Evolutionary conservation across 176 grass and related monocot genomes (phyloP).

Genomic region (Zea luxurians): DNA sequence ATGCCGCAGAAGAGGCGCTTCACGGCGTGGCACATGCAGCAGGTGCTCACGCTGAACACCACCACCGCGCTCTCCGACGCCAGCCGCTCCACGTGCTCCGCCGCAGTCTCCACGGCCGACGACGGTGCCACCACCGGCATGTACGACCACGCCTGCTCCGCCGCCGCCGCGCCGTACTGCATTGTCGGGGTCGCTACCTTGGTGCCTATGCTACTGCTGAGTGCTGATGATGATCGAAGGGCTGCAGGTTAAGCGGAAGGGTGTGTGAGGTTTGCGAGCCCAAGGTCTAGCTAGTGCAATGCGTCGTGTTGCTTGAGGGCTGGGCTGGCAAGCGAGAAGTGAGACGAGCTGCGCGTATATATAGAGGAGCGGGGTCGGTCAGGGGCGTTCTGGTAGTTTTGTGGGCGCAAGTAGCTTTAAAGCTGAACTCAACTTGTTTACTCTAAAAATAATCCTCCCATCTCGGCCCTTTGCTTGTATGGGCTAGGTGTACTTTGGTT

Average conservation of each 20-base stretch:
- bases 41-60: conserved; percentile 96
- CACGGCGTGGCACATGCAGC: conserved; percentile 99
- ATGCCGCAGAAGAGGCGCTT: conserved; percentile 98
- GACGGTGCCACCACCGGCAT: conserved; percentile 35
- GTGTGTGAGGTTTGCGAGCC: neutral
- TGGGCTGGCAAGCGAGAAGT: conserved; percentile 26
- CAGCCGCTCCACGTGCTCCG: conserved; percentile 79
- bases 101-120: conserved; percentile 50
- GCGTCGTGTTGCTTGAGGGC: conserved; percentile 33
- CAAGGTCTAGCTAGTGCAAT: neutral
- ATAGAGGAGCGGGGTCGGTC: conserved; percentile 39
- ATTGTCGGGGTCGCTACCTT: conserved; percentile 39
- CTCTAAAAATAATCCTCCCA: no score
- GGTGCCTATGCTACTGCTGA: neutral
- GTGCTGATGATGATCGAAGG: neutral
- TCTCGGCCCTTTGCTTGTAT: no score
- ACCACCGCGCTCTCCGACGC: conserved; percentile 94
- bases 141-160: conserved; percentile 67
- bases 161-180: conserved; percentile 86
- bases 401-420: neutral
- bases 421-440: neutral
- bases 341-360: conserved; percentile 41
- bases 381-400: conserved; percentile 36
- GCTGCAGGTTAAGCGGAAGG: neutral
- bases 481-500: no score